Percentiles rank a stretch among this genome's conserved stretches.
These are phyloP conservation scores for Protea cynaroides DNA, from an alignment of 164 flowering plant species.

Conservation along the genomic window DNA sequence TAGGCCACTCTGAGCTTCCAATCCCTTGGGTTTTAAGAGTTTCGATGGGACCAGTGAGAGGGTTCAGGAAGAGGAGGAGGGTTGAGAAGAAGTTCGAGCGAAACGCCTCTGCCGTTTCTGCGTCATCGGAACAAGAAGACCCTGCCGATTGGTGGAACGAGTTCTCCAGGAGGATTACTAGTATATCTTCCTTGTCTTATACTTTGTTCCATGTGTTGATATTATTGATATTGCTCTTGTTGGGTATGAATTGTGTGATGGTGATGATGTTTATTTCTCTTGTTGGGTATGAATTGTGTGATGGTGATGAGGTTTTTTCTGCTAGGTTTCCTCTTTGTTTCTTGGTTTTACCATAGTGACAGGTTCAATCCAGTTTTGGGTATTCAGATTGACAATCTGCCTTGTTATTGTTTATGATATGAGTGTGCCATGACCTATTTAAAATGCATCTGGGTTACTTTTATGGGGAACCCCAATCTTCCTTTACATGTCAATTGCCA, in stretches of 20 bases:
- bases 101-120: constrained; percentile 28
- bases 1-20: constrained; percentile 8
- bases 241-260: constrained; percentile 5
- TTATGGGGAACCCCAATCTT: constrained; percentile 21
- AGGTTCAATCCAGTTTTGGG: constrained; percentile 10
- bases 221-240: constrained; percentile 10
- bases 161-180: constrained; percentile 47
- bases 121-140: constrained; percentile 35
- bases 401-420: constrained; percentile 7
- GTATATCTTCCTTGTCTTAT: constrained; percentile 20
- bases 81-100: constrained; percentile 26
- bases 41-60: constrained; percentile 59
- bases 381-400: constrained; percentile 10
- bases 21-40: constrained; percentile 19
- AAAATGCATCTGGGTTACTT: constrained; percentile 19
- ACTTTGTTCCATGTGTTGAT: background rate
- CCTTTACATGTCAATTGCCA: constrained; percentile 5
- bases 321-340: constrained; percentile 12
- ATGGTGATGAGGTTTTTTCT: constrained; percentile 10
- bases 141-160: constrained; percentile 62
- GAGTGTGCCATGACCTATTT: constrained; percentile 10
- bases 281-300: constrained; percentile 6
- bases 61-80: constrained; percentile 44
- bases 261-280: constrained; percentile 14
- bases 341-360: constrained; percentile 3